Percentiles rank a stretch among this genome's conserved stretches.
Conservation (phyloP, 495 filamentous ascomycete species). For the Penicillium crystallinum region DNA sequence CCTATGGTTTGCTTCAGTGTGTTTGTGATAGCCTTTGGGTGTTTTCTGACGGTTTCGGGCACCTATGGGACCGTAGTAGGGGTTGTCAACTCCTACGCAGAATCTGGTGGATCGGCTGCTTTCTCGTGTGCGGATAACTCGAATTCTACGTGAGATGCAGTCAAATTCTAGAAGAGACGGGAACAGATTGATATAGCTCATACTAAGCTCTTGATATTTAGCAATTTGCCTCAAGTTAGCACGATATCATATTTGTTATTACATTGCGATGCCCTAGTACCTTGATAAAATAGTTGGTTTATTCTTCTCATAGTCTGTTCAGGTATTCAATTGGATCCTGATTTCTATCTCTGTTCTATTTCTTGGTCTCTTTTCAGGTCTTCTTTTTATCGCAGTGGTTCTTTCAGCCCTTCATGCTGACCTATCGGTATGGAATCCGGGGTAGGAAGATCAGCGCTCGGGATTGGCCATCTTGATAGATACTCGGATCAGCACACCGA, state of each 20-base stretch:
- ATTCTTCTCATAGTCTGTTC: no score
- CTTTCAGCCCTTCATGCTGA: no score
- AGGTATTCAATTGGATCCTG: no score
- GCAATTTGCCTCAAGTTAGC: background rate
- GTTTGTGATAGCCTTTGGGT: conserved; percentile 23
- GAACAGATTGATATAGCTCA: background rate
- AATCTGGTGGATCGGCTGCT: conserved; percentile 8
- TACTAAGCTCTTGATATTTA: background rate
- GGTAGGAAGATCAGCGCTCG: no score
- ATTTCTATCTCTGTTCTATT: no score
- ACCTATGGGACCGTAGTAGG: conserved; percentile 50
- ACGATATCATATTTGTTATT: no score
- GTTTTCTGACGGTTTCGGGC: conserved; percentile 45
- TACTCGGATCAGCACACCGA: no score
- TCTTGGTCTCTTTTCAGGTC: no score
- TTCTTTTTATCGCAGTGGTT: no score
- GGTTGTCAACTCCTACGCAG: conserved; percentile 36
- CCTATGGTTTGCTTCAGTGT: conserved; percentile 13
- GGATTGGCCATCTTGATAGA: no score
- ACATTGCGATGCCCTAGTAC: no score
- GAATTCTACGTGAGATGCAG: background rate
- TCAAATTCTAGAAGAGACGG: background rate
- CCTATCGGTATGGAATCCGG: background rate
- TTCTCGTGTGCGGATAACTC: conserved; percentile 15
- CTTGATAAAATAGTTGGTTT: no score